These are phyloP conservation scores for Tetrapisispora namnaoensis DNA, from an alignment of 805 yeast species.

Conservation along the genomic window DNA sequence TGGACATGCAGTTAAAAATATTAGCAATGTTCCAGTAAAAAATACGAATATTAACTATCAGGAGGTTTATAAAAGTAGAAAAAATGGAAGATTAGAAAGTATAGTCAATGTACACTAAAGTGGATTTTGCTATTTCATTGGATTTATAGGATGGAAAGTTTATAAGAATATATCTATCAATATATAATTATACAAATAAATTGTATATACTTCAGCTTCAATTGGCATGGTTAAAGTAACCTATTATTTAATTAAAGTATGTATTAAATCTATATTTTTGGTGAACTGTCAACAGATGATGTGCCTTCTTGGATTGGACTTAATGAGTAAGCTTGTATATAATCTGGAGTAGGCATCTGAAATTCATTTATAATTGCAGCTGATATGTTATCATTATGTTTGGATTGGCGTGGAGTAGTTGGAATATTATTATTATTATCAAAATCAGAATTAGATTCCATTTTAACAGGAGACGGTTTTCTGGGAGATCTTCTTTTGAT, in stretches of 20 bases:
- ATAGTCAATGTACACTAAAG: no score
- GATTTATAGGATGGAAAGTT: no score
- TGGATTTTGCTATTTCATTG: no score
- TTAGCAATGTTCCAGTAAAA: no score
- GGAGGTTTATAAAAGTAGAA: neutral
- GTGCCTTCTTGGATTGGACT: constrained; percentile 25
- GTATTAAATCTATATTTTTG: constrained; percentile 4
- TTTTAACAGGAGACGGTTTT: neutral
- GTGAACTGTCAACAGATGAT: constrained; percentile 25
- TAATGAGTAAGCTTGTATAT: constrained; percentile 7
- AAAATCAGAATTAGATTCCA: neutral
- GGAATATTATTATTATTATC: constrained; percentile 1
- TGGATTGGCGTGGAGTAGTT: neutral
- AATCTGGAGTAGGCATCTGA: constrained; percentile 20
- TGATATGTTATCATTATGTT: neutral
- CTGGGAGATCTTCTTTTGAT: neutral
- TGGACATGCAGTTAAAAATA: neutral
- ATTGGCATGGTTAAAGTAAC: neutral
- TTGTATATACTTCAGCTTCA: neutral
- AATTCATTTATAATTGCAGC: constrained; percentile 3
- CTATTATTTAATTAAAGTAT: no score
- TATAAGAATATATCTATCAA: no score
- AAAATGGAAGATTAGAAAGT: no score
- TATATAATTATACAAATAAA: no score
- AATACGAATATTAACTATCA: no score